These are phyloP conservation scores for Forsythia viridissima DNA, from an alignment of 257 asterid genomes.

Conservation along the genomic window DNA sequence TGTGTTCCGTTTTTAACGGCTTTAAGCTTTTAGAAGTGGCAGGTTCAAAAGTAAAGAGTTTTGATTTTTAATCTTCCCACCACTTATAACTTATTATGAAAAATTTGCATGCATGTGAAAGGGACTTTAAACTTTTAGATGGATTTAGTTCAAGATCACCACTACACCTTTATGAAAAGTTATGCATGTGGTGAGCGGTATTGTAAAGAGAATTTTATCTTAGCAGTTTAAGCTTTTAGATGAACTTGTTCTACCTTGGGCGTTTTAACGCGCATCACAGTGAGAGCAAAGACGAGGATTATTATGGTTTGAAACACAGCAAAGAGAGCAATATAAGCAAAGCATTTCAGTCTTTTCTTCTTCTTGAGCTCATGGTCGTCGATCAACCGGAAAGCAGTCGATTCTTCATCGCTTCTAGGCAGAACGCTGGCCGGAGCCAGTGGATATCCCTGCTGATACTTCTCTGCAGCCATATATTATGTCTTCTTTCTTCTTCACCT, in stretches of 20 bases:
- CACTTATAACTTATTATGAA: no score
- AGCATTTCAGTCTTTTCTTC: slow-evolving; percentile 35
- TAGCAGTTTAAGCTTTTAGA: neutral
- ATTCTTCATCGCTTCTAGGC: slow-evolving; percentile 48
- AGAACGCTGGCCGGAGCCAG: slow-evolving; percentile 37
- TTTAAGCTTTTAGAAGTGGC: no score
- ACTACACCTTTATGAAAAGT: no score
- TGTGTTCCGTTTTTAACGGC: neutral
- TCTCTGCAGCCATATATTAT: slow-evolving; percentile 30
- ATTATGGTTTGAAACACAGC: slow-evolving; percentile 29
- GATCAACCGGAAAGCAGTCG: slow-evolving; percentile 22
- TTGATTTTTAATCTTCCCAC: neutral
- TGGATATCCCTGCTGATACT: slow-evolving; percentile 37
- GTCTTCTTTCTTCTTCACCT: neutral
- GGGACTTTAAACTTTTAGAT: no score
- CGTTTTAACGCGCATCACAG: slow-evolving; percentile 26
- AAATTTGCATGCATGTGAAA: no score
- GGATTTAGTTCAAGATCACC: no score
- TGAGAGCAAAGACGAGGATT: slow-evolving; percentile 30
- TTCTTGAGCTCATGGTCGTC: slow-evolving; percentile 18
- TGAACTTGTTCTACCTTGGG: slow-evolving; percentile 20
- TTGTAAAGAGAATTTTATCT: neutral
- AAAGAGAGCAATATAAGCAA: slow-evolving; percentile 28
- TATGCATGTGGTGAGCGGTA: neutral
- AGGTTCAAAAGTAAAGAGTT: neutral